phyloP scores from a whole-genome alignment of 2,329 filamentous ascomycete species.

The Madurella fahalii region DNA sequence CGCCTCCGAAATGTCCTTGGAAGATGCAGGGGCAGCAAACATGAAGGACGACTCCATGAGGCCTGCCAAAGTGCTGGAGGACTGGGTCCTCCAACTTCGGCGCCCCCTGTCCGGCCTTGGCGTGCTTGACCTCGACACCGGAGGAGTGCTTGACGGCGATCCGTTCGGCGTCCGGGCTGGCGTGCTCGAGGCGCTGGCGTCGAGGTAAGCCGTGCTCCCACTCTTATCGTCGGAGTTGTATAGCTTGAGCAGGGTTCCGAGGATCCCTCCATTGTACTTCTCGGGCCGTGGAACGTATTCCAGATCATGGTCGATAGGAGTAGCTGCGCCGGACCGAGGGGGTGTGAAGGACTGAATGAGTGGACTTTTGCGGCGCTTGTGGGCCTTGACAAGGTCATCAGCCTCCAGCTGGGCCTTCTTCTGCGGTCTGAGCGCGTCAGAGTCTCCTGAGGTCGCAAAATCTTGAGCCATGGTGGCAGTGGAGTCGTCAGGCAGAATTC shows the following conservation, averaged over 20 bases:
- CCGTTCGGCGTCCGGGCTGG: slow-evolving; percentile 40
- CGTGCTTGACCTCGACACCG: slow-evolving; percentile 35
- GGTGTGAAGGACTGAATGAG: slow-evolving; percentile 33
- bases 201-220: slow-evolving; percentile 22
- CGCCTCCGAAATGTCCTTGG: slow-evolving; percentile 41
- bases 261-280: slow-evolving; percentile 68
- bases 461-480: slow-evolving; percentile 8
- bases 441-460: slow-evolving; percentile 1
- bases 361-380: slow-evolving; percentile 21
- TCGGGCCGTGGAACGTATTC: slow-evolving; percentile 62
- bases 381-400: slow-evolving; percentile 22
- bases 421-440: slow-evolving; percentile 10
- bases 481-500: slow-evolving; percentile 5
- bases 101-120: slow-evolving; percentile 34
- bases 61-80: slow-evolving; percentile 45
- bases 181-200: slow-evolving; percentile 40
- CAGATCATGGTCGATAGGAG: slow-evolving; percentile 54
- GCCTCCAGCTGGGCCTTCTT: slow-evolving; percentile 21
- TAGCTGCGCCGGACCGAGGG: slow-evolving; percentile 35
- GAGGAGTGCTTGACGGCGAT: slow-evolving; percentile 40
- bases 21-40: slow-evolving; percentile 44
- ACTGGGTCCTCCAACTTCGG: slow-evolving; percentile 42
- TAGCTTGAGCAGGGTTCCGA: slow-evolving; percentile 68
- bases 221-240: slow-evolving; percentile 49
- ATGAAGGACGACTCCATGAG: slow-evolving; percentile 53